Evolutionary conservation across 371 early-diverging fungal genomes (phyloP), one percentile per base, ranked within the genome.

Genomic region (Amoeboaphelidium protococcarum): DNA sequence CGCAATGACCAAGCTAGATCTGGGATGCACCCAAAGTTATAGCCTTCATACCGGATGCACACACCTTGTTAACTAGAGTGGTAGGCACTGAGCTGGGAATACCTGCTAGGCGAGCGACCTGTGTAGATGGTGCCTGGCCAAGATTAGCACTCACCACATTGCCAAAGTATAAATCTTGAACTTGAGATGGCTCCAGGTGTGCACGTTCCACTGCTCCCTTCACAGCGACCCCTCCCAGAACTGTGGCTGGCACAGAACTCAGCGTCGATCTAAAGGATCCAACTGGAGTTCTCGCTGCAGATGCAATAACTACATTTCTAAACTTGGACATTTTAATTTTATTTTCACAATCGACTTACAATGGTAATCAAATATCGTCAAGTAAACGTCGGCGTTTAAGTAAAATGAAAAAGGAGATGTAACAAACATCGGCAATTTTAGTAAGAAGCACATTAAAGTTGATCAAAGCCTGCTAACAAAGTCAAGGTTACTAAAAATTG

Each of bases 41-140:
- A 37, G 94, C 74, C 67, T 97, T 95, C 80, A 91, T 76, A 27
- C 86, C 91, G 25, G 82, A 82, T 26, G 91, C 95, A 62, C 98
- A 97, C 40, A 92, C 92, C 69, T 95, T 95, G 74, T 92, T 94
- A 52, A 95, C 73, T 25, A 87, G 88, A 25, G 90, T 92, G 51
- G 79, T 73, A 47, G 80, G 64, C 12, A 78, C 74, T 13, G 67
- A 62, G 48, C 74, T 66, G 26, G 74, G 67, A 52, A 85, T 50
- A 24, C 92, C 94, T 31, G 94, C 86, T 41, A 76, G 76, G 40
- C 94, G 60, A 23, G 89, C 83, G 42, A 79, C 94, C 64, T 92
- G 90, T 45, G 91, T 80, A 43, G 94, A 89, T 44, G 92, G 92
- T 70, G 85, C 82, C 62, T 91, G 92, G 23, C 97, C 95, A 23